Conservation (phyloP, 495 filamentous ascomycete genomes). For the Melanomma pulvis-pyrius region DNA sequence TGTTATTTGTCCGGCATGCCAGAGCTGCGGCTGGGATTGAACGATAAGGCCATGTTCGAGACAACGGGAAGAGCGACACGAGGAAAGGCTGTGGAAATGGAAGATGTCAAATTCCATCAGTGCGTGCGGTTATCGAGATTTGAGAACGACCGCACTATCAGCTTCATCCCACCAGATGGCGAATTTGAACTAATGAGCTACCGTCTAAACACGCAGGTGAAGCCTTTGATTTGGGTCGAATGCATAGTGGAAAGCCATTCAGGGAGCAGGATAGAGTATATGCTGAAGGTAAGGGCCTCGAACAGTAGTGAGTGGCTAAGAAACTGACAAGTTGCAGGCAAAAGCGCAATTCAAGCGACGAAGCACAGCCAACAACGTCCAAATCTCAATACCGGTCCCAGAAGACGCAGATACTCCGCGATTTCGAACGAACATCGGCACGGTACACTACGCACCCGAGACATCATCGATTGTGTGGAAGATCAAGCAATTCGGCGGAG, state of each 20-base stretch:
- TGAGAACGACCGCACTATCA: conserved; percentile 98
- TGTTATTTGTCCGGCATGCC: conserved; percentile 99
- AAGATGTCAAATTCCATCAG: conserved; percentile 99
- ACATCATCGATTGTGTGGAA: conserved; percentile 99
- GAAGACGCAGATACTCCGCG: conserved; percentile 96
- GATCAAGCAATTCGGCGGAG: conserved; percentile 99
- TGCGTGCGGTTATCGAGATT: conserved; percentile 94
- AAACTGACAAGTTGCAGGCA: conserved; percentile 54
- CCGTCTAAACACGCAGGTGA: conserved; percentile 97
- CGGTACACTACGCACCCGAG: conserved; percentile 98
- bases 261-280: conserved; percentile 94
- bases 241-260: conserved; percentile 95
- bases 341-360: conserved; percentile 98
- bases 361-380: conserved; percentile 97
- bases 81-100: conserved; percentile 99
- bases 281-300: conserved; percentile 71
- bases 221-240: conserved; percentile 98
- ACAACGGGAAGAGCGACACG: conserved; percentile 91
- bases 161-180: conserved; percentile 97
- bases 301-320: neutral
- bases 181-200: conserved; percentile 99
- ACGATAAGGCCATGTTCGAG: conserved; percentile 99
- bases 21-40: conserved; percentile 89
- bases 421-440: conserved; percentile 96
- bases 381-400: conserved; percentile 95